Evolutionary conservation across 116 monocot species (phyloP), one percentile per base, ranked within the genome.

Genomic region (Papilionanthe hybrid): DNA sequence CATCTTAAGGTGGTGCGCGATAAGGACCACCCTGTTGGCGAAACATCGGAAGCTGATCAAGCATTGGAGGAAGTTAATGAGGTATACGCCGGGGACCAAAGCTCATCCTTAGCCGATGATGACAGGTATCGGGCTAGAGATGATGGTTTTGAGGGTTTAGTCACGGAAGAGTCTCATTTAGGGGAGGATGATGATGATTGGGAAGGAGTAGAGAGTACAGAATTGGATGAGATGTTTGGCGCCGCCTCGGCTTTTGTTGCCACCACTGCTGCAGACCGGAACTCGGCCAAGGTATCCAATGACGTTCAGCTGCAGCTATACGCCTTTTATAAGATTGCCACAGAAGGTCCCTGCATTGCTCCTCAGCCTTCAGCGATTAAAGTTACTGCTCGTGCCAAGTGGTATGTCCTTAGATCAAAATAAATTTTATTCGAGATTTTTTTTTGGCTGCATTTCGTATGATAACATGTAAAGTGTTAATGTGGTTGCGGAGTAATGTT

Each of bases 201-300:
- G 99, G 99, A 99, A 79, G 95, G 99, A 65, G 84, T 99, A 3
- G 99, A 99, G 86, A 91, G 90, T 81, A 95, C 93, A 22, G 99
- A 99, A 69, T 79, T 99, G 42, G 99, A 99, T 65, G 99, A 99
- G 86, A 80, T 81, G 48, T 99, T 99, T 77, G 91, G 95, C 29
- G 94, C 93, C 19, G 99, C 95, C 17, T 83, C 95, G 15, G 84
- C 91, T 7, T 99, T 99, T 58, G 91, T 99, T 47, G 95, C 99
- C 0, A 91, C 99, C 25, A 89, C 90, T 42, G 93, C 95, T 4
- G 93, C 91, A 10, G 91, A 92, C 63, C 82, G 81, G 82, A 83
- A 73, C 22, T 84, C 88, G 23, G 71, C 79, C 13, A 92, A 84
- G 79, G 93, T 99, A 69, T 86, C 93, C 1, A 90, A 37, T 32